Conservation (phyloP, 192 early-diverging fungal genomes). For the Backusella macrospora region DNA sequence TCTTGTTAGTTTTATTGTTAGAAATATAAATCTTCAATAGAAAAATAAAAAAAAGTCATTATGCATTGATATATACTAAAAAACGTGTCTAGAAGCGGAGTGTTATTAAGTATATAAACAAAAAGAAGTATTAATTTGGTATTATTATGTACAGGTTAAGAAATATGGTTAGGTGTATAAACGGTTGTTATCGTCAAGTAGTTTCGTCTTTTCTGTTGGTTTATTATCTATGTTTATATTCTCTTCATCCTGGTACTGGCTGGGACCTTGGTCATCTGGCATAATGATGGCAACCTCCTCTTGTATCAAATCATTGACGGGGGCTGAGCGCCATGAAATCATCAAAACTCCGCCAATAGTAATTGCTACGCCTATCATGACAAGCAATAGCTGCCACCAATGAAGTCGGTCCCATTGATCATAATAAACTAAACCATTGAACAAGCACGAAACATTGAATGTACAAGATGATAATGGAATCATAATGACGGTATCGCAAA, state of each 20-base stretch:
- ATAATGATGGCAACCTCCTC: slow-evolving; percentile 19
- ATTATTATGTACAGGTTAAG: background rate
- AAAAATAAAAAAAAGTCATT: background rate
- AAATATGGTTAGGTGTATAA: background rate
- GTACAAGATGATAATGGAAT: slow-evolving; percentile 77
- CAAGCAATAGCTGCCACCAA: slow-evolving; percentile 63
- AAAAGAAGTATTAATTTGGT: too few species aligned
- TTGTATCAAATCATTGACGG: slow-evolving; percentile 22
- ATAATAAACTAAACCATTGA: slow-evolving; percentile 82
- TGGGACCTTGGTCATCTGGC: slow-evolving; percentile 13
- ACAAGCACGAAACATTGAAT: slow-evolving; percentile 71
- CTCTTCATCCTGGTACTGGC: slow-evolving; percentile 6
- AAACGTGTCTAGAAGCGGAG: background rate
- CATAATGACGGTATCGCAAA: slow-evolving; percentile 76
- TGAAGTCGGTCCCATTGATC: slow-evolving; percentile 66
- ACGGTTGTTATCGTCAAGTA: background rate
- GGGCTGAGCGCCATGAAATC: slow-evolving; percentile 54
- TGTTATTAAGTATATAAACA: background rate
- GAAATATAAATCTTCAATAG: background rate
- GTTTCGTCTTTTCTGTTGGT: slow-evolving; percentile 12
- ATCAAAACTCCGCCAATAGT: slow-evolving; percentile 67
- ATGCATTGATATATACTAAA: background rate
- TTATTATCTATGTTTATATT: slow-evolving; percentile 9
- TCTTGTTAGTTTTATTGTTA: background rate
- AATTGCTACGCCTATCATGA: slow-evolving; percentile 66